Conservation (phyloP, 352 stramenopile genomes). For the Phytophthora sp. region DNA sequence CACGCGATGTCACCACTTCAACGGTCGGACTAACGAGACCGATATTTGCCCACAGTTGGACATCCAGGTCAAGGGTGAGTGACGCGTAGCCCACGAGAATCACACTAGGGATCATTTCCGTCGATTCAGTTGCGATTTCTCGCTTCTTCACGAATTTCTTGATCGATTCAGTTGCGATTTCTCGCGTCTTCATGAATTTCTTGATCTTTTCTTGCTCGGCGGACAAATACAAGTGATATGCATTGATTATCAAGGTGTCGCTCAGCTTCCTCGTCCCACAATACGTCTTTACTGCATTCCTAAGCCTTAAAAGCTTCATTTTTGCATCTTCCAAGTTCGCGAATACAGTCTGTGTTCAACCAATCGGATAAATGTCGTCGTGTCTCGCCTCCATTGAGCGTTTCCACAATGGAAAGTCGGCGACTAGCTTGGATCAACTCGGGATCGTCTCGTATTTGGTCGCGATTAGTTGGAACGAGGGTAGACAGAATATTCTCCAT, state of each 20-base stretch:
- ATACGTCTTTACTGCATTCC: conserved; percentile 9
- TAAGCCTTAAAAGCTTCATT: conserved; percentile 7
- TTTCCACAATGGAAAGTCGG: conserved; percentile 2
- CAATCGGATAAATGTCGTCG: conserved; percentile 1
- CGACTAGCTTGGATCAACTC: not conserved
- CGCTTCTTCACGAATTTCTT: conserved; percentile 26
- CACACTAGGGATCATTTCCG: conserved; percentile 5
- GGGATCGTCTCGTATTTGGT: not conserved
- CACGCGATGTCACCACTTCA: not conserved
- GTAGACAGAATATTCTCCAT: not conserved
- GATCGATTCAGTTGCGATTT: not conserved
- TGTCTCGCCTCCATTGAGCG: not conserved
- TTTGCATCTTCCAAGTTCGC: conserved; percentile 18
- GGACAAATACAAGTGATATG: conserved; percentile 19
- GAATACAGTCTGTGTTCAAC: conserved; percentile 3
- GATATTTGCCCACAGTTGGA: conserved; percentile 23
- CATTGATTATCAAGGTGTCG: conserved; percentile 11
- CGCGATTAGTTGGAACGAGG: not conserved
- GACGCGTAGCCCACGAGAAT: conserved; percentile 23
- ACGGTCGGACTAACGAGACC: conserved; percentile 15
- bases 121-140: not conserved
- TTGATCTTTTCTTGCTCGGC: conserved; percentile 6
- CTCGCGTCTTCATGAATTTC: conserved; percentile 17
- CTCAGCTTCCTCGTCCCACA: not conserved
- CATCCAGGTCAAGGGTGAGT: conserved; percentile 13